Base-by-base conservation (phyloP, 257 asterid species). In the Solanum corneliomulleri region DNA sequence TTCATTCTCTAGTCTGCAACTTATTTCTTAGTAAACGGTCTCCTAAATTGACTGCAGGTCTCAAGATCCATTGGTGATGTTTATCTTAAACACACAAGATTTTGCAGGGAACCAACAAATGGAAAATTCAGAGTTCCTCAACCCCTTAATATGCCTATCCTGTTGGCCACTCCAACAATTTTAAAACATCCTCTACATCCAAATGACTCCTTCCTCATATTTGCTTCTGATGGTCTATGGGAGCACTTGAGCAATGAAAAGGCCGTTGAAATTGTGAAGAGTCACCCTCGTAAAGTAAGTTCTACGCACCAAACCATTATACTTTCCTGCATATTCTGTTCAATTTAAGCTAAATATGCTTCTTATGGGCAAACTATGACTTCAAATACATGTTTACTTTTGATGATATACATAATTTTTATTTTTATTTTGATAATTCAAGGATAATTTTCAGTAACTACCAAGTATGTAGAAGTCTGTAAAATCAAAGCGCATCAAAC, bases 171-270 rank as follows among this genome's bases (percentile, higher is more conserved):
- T 82, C 92, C 90, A 71, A 84, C 90, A 35, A 90, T 90, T 84
- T 35, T 85, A 72, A 60, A 78, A 45, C 92, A 90, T 72, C 82
- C 89, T 80, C 88, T 90, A 82, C 89, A 90, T 39, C 92, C 88
- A 60, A 86, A 88, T 88, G 92, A 90, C 71, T 88, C 89, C 69
- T 90, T 90, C 82, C 89, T 90, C 70, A 90, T 90, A 70, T 90
- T 88, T 72, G 92, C 92, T 71, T 88, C 92, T 42, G 92, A 90
- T 87, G 92, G 92, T 52, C 88, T 90, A 68, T 90, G 92, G 92
- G 92, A 90, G 78, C 91, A 90, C 87, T 85, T 90, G 88, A 90
- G 92, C 82, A 90, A 90, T 27, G 87, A 90, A 71, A 85, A 86
- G 88, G 92, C 92, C 7, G 91, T 88, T 8, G 90, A 90, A 47